Evolutionary conservation across 148 eudicot species (phyloP).

Genomic region (Pharnaceum exiguum): DNA sequence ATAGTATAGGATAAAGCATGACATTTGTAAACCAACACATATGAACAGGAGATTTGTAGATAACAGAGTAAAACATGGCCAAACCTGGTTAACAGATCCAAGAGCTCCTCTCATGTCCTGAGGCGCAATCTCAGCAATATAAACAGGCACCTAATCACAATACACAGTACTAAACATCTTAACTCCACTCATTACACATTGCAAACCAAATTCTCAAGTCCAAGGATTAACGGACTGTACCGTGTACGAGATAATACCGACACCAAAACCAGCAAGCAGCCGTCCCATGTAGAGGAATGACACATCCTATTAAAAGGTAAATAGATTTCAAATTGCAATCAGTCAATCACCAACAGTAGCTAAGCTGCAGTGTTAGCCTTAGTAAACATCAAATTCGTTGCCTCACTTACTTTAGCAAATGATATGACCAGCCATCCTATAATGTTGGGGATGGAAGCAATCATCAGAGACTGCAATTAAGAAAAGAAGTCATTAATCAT

Average conservation of each 20-base stretch:
- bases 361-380: neutral
- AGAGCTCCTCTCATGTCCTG: constrained; percentile 81
- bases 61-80: neutral
- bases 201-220: neutral
- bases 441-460: constrained; percentile 59
- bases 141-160: constrained; percentile 70
- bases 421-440: constrained; percentile 61
- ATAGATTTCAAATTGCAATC: constrained; percentile 1
- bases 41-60: constrained; percentile 5
- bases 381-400: neutral
- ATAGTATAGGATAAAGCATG: neutral
- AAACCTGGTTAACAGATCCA: constrained; percentile 92
- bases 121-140: constrained; percentile 92
- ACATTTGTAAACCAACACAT: neutral
- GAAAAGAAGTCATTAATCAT: neutral
- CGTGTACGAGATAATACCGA: constrained; percentile 87
- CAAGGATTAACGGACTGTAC: constrained; percentile 24
- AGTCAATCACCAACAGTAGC: neutral
- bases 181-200: neutral
- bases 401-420: constrained; percentile 44
- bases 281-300: constrained; percentile 93
- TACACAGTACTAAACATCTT: neutral
- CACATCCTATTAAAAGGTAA: constrained; percentile 37
- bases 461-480: constrained; percentile 48
- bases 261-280: constrained; percentile 85